phyloP scores from a whole-genome alignment of 2,329 filamentous ascomycete genomes.

The Fusarium sp. region DNA sequence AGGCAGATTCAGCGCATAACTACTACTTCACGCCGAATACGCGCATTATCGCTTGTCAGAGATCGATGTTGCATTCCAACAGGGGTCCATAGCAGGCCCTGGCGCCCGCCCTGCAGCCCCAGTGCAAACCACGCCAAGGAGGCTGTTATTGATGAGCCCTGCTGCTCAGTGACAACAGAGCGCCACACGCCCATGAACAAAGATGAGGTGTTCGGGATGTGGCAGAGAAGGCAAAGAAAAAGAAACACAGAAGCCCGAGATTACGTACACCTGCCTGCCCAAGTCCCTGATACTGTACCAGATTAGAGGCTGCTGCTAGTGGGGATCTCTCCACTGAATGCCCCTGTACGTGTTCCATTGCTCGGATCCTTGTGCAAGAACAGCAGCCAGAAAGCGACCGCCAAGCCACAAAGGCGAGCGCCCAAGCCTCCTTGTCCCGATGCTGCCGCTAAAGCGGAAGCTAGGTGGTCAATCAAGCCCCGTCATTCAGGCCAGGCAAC shows the following conservation, averaged over 20 bases:
- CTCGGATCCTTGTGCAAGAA: conserved; percentile 16
- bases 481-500: neutral
- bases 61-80: neutral
- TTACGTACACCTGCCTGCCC: neutral
- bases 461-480: conserved; percentile 11
- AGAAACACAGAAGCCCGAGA: neutral
- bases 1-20: neutral
- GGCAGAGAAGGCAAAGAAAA: neutral
- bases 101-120: neutral
- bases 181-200: neutral
- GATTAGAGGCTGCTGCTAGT: conserved; percentile 31
- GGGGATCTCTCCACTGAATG: conserved; percentile 3
- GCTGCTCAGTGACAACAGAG: conserved; percentile 11
- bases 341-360: conserved; percentile 11
- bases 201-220: too few relatives aligned
- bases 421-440: conserved; percentile 6
- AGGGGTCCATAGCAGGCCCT: neutral
- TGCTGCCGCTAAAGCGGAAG: conserved; percentile 7
- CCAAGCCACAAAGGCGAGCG: conserved; percentile 30
- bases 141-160: conserved; percentile 29
- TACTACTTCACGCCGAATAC: neutral
- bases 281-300: neutral
- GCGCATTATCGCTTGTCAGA: neutral
- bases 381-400: conserved; percentile 18
- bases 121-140: neutral